Conservation (phyloP, 345 rosid species). For the Adansonia digitata region DNA sequence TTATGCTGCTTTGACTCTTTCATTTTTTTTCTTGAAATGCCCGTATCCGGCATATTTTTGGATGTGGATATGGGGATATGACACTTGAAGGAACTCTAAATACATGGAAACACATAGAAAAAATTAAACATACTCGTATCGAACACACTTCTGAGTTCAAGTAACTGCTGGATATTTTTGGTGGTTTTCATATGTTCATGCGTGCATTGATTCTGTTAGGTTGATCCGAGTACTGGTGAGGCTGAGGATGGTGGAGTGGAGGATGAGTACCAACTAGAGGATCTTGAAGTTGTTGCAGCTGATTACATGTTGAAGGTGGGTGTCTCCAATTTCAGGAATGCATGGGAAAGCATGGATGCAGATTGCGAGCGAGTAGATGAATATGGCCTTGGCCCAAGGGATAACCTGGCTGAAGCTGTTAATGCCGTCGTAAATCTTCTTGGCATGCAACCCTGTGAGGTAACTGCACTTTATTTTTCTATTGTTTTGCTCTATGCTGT, state of each 20-base stretch:
- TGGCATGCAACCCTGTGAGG: slow-evolving; percentile 99
- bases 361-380: slow-evolving; percentile 83
- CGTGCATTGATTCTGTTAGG: slow-evolving; percentile 37
- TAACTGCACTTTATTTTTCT: slow-evolving; percentile 18
- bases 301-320: slow-evolving; percentile 86
- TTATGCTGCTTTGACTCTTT: too few species aligned
- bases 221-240: slow-evolving; percentile 85
- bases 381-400: slow-evolving; percentile 94
- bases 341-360: slow-evolving; percentile 85
- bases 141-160: too few species aligned
- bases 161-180: too few species aligned
- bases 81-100: too few species aligned
- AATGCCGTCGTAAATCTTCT: slow-evolving; percentile 87
- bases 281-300: slow-evolving; percentile 86
- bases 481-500: background rate
- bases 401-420: slow-evolving; percentile 76
- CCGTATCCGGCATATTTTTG: too few species aligned
- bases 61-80: too few species aligned
- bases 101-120: too few species aligned
- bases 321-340: slow-evolving; percentile 92
- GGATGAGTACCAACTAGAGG: slow-evolving; percentile 98
- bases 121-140: too few species aligned
- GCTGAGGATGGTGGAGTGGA: slow-evolving; percentile 95
- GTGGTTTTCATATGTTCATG: background rate
- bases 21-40: too few species aligned